A percentile compares a stretch with the other conserved stretches of the same genome.
Evolutionary conservation across 1,284 basidiomycete genomes (phyloP).

Genomic region (Ganoderma meredithae): DNA sequence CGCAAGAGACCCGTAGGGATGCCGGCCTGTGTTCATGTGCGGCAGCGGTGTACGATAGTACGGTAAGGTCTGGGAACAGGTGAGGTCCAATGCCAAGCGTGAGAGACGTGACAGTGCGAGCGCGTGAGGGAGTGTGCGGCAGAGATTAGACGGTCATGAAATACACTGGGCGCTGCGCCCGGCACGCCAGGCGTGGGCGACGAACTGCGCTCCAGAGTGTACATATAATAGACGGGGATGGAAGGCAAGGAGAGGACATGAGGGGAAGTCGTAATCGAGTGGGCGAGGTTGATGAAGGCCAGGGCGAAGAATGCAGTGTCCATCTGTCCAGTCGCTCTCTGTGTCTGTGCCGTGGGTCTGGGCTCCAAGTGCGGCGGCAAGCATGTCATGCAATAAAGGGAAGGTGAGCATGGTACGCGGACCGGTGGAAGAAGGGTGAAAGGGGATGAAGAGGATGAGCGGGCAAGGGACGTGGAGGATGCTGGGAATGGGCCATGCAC

Average conservation of each 20-base stretch:
- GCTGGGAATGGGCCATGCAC: conserved; percentile 11
- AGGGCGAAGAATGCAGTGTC: conserved; percentile 21
- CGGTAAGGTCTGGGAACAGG: conserved; percentile 19
- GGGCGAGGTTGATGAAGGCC: conserved; percentile 13
- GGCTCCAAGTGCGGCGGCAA: conserved; percentile 30
- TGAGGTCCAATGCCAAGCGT: conserved; percentile 19
- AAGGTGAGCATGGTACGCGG: conserved; percentile 24
- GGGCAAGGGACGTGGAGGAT: conserved; percentile 11
- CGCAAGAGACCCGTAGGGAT: conserved; percentile 14
- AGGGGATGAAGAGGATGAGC: neutral
- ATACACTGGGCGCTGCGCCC: conserved; percentile 20
- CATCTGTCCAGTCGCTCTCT: conserved; percentile 29
- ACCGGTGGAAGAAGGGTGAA: conserved; percentile 10
- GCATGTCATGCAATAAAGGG: conserved; percentile 26
- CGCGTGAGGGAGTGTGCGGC: conserved; percentile 7
- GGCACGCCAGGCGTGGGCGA: conserved; percentile 26
- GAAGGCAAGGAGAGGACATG: conserved; percentile 10
- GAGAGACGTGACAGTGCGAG: neutral
- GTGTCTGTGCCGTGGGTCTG: conserved; percentile 35
- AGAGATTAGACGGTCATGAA: conserved; percentile 26
- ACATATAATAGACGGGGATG: conserved; percentile 25
- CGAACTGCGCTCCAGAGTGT: conserved; percentile 28
- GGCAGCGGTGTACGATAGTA: conserved; percentile 21
- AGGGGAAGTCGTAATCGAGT: conserved; percentile 13
- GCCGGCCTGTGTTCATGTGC: neutral